Base-by-base conservation (phyloP, 257 asterid species). In the Solanum sitiens region DNA sequence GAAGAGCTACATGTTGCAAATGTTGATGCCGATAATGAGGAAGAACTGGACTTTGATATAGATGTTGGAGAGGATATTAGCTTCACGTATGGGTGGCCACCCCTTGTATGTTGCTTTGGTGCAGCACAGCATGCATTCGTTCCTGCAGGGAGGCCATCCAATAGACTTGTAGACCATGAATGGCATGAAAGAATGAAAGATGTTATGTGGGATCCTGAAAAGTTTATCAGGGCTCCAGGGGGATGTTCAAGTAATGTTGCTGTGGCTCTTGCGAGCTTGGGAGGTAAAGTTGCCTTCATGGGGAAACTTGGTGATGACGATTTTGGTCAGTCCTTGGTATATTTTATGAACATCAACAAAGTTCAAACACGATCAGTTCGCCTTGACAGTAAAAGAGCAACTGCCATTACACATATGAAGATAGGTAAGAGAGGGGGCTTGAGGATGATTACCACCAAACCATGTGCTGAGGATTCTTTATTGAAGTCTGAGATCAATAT, bases 251-350 rank as follows among this genome's bases (percentile, higher is more conserved):
- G 99, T 87, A 95, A 95, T 88, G 99, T 97, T 86, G 99, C 98
- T 9, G 91, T 97, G 15, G 98, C 98, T 87, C 98, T 95, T 75
- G 95, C 99, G 1, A 89, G 94, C 70, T 92, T 97, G 93, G 98
- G 99, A 40, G 98, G 98, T 71, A 97, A 95, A 89, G 99, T 93
- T 89, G 98, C 98, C 27, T 94, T 97, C 92, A 97, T 95, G 99
- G 99, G 99, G 47, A 97, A 97, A 90, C 91, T 95, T 18, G 99
- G 99, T 87, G 97, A 93, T 85, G 99, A 95, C 75, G 91, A 91
- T 67, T 94, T 56, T 89, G 99, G 99, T 11, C 98, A 94, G 87
- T 92, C 98, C 15, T 90, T 97, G 92, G 86, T 95, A 42, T 93
- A 94, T 89, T 92, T 74, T 89, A 88, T 97, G 73, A 94, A 95